Evolutionary conservation across 2,329 filamentous ascomycete species (phyloP).

Genomic region (Ilyonectria destructans): DNA sequence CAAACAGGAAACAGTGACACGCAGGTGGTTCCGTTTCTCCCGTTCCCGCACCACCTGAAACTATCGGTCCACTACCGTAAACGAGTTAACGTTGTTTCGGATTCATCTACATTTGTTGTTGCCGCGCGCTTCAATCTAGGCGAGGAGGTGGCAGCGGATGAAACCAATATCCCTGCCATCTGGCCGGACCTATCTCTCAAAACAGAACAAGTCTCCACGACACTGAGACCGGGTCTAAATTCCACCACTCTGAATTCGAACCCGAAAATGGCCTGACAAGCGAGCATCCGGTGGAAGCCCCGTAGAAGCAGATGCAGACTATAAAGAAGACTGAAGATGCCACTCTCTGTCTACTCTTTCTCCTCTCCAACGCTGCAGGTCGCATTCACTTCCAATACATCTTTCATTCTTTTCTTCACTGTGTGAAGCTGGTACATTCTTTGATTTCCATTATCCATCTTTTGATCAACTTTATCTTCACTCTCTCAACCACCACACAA

Average conservation of each 20-base stretch:
- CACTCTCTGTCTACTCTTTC: not conserved
- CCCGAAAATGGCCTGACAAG: slow-evolving; percentile 19
- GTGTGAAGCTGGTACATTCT: slow-evolving; percentile 50
- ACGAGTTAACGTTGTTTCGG: slow-evolving; percentile 20
- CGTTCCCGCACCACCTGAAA: slow-evolving; percentile 29
- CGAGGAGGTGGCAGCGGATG: slow-evolving; percentile 19
- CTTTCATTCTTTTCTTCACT: slow-evolving; percentile 49
- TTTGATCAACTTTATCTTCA: slow-evolving; percentile 8
- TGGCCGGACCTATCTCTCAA: slow-evolving; percentile 37
- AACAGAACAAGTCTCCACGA: slow-evolving; percentile 37
- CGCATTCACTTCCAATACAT: slow-evolving; percentile 29
- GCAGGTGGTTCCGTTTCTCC: slow-evolving; percentile 7
- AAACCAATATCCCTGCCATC: slow-evolving; percentile 26
- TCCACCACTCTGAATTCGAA: slow-evolving; percentile 45
- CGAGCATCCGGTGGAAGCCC: slow-evolving; percentile 13
- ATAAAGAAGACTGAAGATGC: slow-evolving; percentile 31
- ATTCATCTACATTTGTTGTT: slow-evolving; percentile 25
- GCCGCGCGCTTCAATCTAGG: slow-evolving; percentile 36
- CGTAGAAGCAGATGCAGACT: slow-evolving; percentile 10
- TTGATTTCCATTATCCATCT: slow-evolving; percentile 20
- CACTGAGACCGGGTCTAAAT: slow-evolving; percentile 40
- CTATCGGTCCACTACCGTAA: slow-evolving; percentile 22
- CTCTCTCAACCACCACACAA: slow-evolving; percentile 7
- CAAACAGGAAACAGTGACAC: not conserved
- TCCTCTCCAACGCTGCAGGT: slow-evolving; percentile 39